Percentiles rank a stretch among this genome's conserved stretches.
phyloP scores from a whole-genome alignment of 2,329 filamentous ascomycete genomes.

The Talaromyces sp. region DNA sequence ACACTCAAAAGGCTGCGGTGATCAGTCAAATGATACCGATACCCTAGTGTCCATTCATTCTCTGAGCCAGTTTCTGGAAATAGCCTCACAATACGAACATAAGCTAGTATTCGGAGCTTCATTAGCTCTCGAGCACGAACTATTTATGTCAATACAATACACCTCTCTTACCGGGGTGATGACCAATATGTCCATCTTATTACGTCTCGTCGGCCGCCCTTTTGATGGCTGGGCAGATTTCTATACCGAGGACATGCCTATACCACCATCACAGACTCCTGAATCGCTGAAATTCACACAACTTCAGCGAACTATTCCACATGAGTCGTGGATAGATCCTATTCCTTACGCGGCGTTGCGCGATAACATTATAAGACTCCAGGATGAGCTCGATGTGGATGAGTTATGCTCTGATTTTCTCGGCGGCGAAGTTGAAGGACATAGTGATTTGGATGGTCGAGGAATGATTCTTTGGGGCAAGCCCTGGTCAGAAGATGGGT shows the following conservation, averaged over 20 bases:
- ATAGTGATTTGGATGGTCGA: background rate
- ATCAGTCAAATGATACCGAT: background rate
- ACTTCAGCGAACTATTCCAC: conserved; percentile 3
- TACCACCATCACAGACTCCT: background rate
- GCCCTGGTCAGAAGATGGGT: conserved; percentile 23
- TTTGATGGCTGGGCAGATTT: conserved; percentile 9
- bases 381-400: conserved; percentile 12
- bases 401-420: conserved; percentile 16
- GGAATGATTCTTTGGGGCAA: conserved; percentile 25
- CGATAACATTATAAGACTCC: conserved; percentile 11
- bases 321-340: conserved; percentile 10
- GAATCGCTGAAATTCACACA: conserved; percentile 4
- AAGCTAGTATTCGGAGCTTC: background rate
- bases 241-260: conserved; percentile 6
- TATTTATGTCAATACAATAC: conserved; percentile 7
- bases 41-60: background rate
- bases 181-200: conserved; percentile 7
- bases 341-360: conserved; percentile 3
- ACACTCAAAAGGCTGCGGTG: background rate
- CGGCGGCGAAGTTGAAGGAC: conserved; percentile 7
- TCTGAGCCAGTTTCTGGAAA: background rate
- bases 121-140: conserved; percentile 2
- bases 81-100: background rate
- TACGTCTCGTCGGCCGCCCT: conserved; percentile 3
- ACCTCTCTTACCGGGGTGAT: conserved; percentile 5